Evolutionary conservation across 2,329 filamentous ascomycete genomes (phyloP), one percentile per base, ranked within the genome.

Genomic region (Lachnellula hyalina): DNA sequence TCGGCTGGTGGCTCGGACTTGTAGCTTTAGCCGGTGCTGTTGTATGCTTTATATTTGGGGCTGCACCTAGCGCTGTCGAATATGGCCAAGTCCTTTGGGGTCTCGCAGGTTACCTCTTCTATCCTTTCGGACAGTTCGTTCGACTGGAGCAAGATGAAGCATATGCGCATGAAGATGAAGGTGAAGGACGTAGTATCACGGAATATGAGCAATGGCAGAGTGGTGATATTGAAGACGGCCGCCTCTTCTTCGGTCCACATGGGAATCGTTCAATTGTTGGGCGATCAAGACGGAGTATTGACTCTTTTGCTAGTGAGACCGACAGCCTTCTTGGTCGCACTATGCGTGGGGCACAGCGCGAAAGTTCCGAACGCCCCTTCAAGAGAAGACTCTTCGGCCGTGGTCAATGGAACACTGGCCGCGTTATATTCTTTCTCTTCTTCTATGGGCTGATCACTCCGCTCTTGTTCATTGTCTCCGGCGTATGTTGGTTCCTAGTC

Each of bases 181-280:
- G 93, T 41, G 94, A 99, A 73, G 94, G 94, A 19, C 85, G 94
- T 67, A 97, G 92, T 74, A 96, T 99, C 67, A 95, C 90, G 66
- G 94, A 99, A 74, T 99, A 99, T 69, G 94, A 99, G 71, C 91
- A 96, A 73, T 99, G 94, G 94, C 94, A 99, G 74, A 96, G 85
- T 68, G 94, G 94, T 49, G 94, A 99, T 67, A 81, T 99, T 35
- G 94, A 99, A 72, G 91, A 97, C 70, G 94, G 94, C 3, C 83
- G 93, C 35, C 81, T 99, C 2, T 97, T 99, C 76, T 99, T 99
- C 70, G 95, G 94, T 0, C 94, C 94, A 3, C 75, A 69, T 52
- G 60, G 82, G 57, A 85, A 80, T 63, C 83, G 89, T 51, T 95
- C 91, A 6, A 84, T 97, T 50, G 78, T 96, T 42, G 94, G 93